Evolutionary conservation across 805 yeast species (phyloP).

Genomic region (Lachancea thermotolerans): DNA sequence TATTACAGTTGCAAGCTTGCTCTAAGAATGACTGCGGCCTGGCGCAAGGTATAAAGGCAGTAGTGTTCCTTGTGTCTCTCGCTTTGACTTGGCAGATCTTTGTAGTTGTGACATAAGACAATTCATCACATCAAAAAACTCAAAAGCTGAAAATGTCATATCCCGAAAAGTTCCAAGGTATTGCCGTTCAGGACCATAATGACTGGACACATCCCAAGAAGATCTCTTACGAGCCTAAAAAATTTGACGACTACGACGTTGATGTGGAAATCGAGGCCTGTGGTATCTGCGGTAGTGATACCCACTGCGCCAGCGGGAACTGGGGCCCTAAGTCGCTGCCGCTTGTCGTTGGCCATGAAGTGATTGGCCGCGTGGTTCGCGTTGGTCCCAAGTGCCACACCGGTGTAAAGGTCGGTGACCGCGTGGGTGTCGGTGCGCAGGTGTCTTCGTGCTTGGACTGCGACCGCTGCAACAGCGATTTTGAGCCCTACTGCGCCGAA

Average conservation of each 20-base stretch:
- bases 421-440: slow-evolving; percentile 70
- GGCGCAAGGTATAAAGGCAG: too few relatives aligned
- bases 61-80: too few relatives aligned
- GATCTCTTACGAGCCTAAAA: background rate
- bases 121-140: background rate
- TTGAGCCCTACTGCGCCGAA: slow-evolving; percentile 47
- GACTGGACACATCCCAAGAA: background rate
- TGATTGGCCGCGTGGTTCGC: slow-evolving; percentile 45
- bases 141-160: background rate
- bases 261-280: slow-evolving; percentile 50
- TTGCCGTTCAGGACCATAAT: background rate
- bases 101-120: too few relatives aligned
- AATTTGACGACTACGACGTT: slow-evolving; percentile 18
- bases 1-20: too few relatives aligned
- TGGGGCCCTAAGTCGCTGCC: slow-evolving; percentile 12
- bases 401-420: slow-evolving; percentile 39
- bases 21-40: too few relatives aligned
- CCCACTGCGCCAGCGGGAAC: slow-evolving; percentile 22
- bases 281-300: slow-evolving; percentile 57
- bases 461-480: slow-evolving; percentile 41
- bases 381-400: slow-evolving; percentile 36
- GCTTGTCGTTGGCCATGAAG: slow-evolving; percentile 54
- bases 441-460: slow-evolving; percentile 52
- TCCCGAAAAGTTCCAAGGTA: background rate
- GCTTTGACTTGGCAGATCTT: too few relatives aligned